A percentile compares a stretch with the other conserved stretches of the same genome.
phyloP scores from a whole-genome alignment of 345 rosid genomes.

The Syzygium aromaticum region DNA sequence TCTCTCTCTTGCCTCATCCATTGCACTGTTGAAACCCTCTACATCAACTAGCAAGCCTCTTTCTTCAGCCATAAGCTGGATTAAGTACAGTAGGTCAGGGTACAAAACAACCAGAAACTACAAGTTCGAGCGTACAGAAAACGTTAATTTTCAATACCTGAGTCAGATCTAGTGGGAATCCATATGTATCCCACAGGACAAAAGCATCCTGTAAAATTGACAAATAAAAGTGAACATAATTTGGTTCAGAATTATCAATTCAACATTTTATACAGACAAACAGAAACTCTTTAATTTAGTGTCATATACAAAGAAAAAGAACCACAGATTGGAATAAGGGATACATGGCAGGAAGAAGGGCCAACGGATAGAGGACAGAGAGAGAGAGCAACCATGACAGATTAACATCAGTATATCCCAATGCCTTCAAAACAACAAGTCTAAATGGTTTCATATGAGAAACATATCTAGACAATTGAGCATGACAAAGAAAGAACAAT shows the following conservation, averaged over 20 bases:
- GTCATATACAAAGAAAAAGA: not conserved
- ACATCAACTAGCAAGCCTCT: constrained; percentile 77
- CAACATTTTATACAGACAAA: not conserved
- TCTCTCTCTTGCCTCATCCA: constrained; percentile 91
- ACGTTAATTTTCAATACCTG: constrained; percentile 38
- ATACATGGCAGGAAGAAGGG: not conserved
- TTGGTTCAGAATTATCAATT: not conserved
- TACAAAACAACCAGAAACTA: not conserved
- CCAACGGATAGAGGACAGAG: not conserved
- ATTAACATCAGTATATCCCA: not conserved
- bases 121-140: not conserved
- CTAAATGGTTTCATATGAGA: not conserved
- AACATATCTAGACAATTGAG: not conserved
- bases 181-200: constrained; percentile 93
- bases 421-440: not conserved
- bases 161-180: constrained; percentile 93
- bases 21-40: constrained; percentile 68
- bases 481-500: not conserved
- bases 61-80: constrained; percentile 95
- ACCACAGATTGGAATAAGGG: not conserved
- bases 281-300: not conserved
- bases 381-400: not conserved
- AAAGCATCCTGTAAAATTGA: constrained; percentile 74
- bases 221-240: not conserved
- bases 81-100: not conserved